phyloP scores from a whole-genome alignment of 495 filamentous ascomycete genomes.

The Penicillium tannophilum region DNA sequence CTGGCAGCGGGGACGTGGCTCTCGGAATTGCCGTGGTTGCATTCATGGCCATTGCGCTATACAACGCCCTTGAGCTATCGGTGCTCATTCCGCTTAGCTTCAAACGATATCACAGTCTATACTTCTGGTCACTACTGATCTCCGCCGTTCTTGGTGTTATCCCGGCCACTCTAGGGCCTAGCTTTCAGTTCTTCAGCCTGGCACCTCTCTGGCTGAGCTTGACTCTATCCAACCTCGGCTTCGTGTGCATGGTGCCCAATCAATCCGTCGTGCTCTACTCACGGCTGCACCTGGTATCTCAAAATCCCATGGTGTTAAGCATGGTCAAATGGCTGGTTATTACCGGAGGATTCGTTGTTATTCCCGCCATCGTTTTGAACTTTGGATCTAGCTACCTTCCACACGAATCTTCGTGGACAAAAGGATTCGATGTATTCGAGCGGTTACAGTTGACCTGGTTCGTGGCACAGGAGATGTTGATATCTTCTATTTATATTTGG shows the following conservation, averaged over 20 bases:
- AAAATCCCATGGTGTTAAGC: conserved; percentile 37
- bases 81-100: conserved; percentile 51
- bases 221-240: conserved; percentile 48
- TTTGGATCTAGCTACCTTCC: conserved; percentile 33
- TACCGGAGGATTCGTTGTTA: conserved; percentile 39
- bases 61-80: conserved; percentile 49
- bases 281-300: conserved; percentile 48
- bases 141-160: conserved; percentile 43
- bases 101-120: conserved; percentile 47
- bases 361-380: conserved; percentile 48
- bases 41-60: conserved; percentile 48
- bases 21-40: conserved; percentile 35
- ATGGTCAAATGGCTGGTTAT: conserved; percentile 46
- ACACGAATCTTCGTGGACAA: conserved; percentile 37
- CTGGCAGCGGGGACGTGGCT: conserved; percentile 6
- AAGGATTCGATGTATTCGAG: conserved; percentile 44
- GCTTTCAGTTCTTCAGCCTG: conserved; percentile 45
- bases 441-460: conserved; percentile 54
- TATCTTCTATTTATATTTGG: conserved; percentile 53
- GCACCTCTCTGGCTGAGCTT: conserved; percentile 35
- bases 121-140: conserved; percentile 53
- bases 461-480: conserved; percentile 50
- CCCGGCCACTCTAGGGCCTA: conserved; percentile 47
- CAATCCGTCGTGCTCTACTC: conserved; percentile 55
- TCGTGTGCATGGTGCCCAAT: conserved; percentile 51